phyloP scores from a whole-genome alignment of 768 basidiomycete genomes.

The Gloeopeniophorella convolvens region DNA sequence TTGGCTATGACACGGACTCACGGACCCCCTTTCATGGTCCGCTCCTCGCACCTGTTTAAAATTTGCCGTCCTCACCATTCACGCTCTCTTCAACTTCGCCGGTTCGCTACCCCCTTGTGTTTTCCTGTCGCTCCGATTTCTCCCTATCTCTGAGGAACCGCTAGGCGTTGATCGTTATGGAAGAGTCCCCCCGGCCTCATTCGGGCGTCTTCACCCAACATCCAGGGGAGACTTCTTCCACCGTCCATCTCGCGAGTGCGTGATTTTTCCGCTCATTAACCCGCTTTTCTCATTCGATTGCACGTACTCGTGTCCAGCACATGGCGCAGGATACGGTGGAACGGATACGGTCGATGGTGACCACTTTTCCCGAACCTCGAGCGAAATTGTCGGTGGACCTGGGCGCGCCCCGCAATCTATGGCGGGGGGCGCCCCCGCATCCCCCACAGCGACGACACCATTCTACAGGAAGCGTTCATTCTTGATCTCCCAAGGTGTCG shows the following conservation, averaged over 20 bases:
- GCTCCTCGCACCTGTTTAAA: too few relatives aligned
- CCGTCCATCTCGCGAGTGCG: neutral
- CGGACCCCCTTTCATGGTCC: too few relatives aligned
- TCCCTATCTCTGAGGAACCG: neutral
- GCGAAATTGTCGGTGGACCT: neutral
- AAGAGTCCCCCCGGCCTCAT: neutral
- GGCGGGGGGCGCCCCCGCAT: neutral
- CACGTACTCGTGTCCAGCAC: neutral
- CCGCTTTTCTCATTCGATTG: neutral
- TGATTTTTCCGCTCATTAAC: neutral
- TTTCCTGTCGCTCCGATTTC: neutral
- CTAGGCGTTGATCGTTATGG: neutral
- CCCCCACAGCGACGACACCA: conserved; percentile 27
- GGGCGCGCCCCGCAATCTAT: neutral
- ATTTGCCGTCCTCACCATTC: neutral
- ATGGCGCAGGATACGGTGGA: neutral
- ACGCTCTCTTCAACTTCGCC: neutral
- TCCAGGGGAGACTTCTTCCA: neutral
- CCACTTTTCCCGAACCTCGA: neutral
- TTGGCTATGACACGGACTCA: too few relatives aligned
- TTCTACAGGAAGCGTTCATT: conserved; percentile 61
- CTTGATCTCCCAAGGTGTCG: conserved; percentile 49
- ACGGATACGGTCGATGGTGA: neutral
- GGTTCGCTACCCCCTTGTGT: neutral
- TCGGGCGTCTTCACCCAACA: neutral